A percentile compares a stretch with the other conserved stretches of the same genome.
Evolutionary conservation across 169 alveolate genomes (phyloP).

Genomic region (Plasmodium relictum): DNA sequence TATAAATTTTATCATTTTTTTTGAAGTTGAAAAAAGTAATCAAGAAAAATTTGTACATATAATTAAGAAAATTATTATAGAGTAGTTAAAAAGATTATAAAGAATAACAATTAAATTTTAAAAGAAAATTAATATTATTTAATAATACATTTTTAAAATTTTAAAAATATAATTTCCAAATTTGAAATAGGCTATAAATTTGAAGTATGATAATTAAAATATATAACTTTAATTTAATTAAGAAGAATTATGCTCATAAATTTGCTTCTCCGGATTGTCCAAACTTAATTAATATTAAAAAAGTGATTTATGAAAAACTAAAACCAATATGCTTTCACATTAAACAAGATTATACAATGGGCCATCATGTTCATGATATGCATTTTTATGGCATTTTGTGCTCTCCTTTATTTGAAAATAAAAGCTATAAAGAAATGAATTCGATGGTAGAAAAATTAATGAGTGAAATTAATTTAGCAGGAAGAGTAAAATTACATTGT

Average conservation of each 20-base stretch:
- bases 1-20: no score
- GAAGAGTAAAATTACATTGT: constrained; percentile 85
- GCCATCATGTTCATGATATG: constrained; percentile 88
- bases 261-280: constrained; percentile 88
- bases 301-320: constrained; percentile 84
- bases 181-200: no score
- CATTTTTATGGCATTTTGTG: constrained; percentile 91
- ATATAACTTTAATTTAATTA: constrained; percentile 58
- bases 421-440: constrained; percentile 88
- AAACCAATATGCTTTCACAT: constrained; percentile 90
- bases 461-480: constrained; percentile 81
- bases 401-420: constrained; percentile 92
- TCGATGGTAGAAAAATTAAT: constrained; percentile 87
- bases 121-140: no score
- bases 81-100: no score
- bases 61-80: no score
- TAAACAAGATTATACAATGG: constrained; percentile 89
- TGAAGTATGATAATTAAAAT: constrained; percentile 41
- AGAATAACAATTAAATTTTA: no score
- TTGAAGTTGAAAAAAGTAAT: no score
- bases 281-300: constrained; percentile 79
- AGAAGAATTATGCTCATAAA: constrained; percentile 80
- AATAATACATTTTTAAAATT: no score
- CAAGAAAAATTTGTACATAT: no score
- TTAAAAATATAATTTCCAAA: no score